phyloP scores from a whole-genome alignment of 805 yeast species.

The Candida nemodendra region DNA sequence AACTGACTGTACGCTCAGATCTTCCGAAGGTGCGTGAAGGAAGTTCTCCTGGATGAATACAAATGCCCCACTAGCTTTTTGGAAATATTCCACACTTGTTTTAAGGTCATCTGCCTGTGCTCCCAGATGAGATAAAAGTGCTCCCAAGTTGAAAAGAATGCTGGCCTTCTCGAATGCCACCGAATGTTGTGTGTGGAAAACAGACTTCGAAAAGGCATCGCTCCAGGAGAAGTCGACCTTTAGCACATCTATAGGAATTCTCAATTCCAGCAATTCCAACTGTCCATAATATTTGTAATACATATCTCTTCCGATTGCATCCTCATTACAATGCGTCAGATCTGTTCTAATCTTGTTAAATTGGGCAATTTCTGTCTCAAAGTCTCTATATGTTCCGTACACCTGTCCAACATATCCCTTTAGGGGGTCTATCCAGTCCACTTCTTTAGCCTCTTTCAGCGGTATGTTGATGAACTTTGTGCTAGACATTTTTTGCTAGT shows the following conservation, averaged over 20 bases:
- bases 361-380: conserved; percentile 50
- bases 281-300: conserved; percentile 75
- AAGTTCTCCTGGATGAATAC: conserved; percentile 74
- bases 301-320: conserved; percentile 44
- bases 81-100: conserved; percentile 56
- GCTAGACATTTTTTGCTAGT: conserved; percentile 14
- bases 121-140: conserved; percentile 55
- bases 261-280: conserved; percentile 71
- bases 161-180: conserved; percentile 89
- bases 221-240: conserved; percentile 72
- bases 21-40: conserved; percentile 83
- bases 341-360: conserved; percentile 63
- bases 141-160: conserved; percentile 73
- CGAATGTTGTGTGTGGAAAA: conserved; percentile 66
- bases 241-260: conserved; percentile 61
- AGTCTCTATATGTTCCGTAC: conserved; percentile 63
- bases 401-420: conserved; percentile 53
- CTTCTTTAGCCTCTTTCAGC: conserved; percentile 48
- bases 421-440: conserved; percentile 67
- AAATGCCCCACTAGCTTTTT: conserved; percentile 77
- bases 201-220: conserved; percentile 59
- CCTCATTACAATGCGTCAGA: conserved; percentile 44
- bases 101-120: conserved; percentile 47
- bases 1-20: conserved; percentile 67
- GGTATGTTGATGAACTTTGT: conserved; percentile 31